phyloP scores from a whole-genome alignment of 2,329 filamentous ascomycete species.

The Helotiales sp. region DNA sequence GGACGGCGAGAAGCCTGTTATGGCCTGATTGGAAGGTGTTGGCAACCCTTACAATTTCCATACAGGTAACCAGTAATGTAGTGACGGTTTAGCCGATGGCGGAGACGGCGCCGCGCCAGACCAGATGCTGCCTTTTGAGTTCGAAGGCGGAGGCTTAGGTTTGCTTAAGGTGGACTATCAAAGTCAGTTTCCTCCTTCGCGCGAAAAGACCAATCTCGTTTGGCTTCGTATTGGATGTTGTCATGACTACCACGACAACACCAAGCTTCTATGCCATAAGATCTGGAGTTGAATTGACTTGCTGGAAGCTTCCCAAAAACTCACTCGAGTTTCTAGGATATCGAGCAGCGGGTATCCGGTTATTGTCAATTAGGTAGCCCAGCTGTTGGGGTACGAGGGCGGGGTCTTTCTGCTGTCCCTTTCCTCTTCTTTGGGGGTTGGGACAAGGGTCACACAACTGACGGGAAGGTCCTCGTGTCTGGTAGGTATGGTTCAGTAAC shows the following conservation, averaged over 20 bases:
- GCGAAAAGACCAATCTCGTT: background rate
- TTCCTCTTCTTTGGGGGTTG: background rate
- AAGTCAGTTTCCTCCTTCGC: background rate
- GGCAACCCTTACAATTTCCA: background rate
- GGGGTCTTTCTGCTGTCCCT: conserved; percentile 4
- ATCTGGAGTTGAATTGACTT: background rate
- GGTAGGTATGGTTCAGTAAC: background rate
- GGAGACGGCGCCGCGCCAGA: background rate
- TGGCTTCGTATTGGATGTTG: background rate
- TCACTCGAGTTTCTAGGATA: background rate
- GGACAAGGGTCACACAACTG: background rate
- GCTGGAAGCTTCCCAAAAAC: background rate
- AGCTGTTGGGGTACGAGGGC: background rate
- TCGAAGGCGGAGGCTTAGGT: background rate
- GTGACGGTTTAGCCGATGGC: background rate
- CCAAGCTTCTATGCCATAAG: background rate
- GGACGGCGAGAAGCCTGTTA: background rate
- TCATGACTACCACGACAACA: too few species aligned
- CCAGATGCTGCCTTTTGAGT: background rate
- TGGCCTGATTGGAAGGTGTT: background rate
- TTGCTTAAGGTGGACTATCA: background rate
- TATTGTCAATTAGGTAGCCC: background rate
- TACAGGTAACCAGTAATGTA: background rate
- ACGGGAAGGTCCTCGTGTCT: background rate
- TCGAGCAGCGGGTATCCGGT: background rate